Base-by-base conservation (phyloP, 306 rosid genomes). In the Comarum palustre region DNA sequence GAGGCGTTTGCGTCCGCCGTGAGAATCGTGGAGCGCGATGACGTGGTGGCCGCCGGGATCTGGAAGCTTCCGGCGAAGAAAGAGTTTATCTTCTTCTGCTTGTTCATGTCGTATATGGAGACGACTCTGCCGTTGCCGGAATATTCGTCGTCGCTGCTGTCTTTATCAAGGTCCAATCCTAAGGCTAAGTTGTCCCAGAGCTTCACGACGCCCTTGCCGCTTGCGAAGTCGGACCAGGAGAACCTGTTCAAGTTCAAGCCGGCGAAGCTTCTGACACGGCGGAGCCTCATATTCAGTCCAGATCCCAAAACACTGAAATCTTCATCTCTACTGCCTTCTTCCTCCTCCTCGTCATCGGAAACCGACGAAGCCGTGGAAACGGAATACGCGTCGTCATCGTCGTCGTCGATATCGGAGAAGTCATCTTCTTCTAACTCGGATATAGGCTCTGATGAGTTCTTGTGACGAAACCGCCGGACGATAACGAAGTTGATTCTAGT, bases 131-230 rank as follows among this genome's bases (percentile, higher is more conserved):
- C 65, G 2, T 17, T 47, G 8, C 45, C 12, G 14, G 42, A 24
- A 1, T 55, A 41, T 3, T 65, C 72, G 0, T 76, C 79, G 1
- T 46, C 82, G 54, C 9, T 4, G 52, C 22, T n/a, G 14, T 62
- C 46, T 25, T 62, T 45, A 17, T 71, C 82, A 32, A 66, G 73
- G 0, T 86, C 90, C n/a, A 88, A 36, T 0, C 90, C 85, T 4
- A 90, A 82, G 4, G 86, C 90, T 38, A 87, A 45, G 31, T 77
- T 71, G 15, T 89, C 97, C 97, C 98, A 91, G 7, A 91, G 80
- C 54, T 93, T 87, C 12, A 93, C 98, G 6, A 93, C 98, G 83
- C 84, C 88, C 69, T 76, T 78, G 4, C 86, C 84, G 52, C 79
- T 69, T 3, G 83, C 78, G 6, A 90, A 83, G 43, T 94, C 99